Conservation (phyloP, 1,284 basidiomycete genomes). For the Rhodotorula sp. region DNA sequence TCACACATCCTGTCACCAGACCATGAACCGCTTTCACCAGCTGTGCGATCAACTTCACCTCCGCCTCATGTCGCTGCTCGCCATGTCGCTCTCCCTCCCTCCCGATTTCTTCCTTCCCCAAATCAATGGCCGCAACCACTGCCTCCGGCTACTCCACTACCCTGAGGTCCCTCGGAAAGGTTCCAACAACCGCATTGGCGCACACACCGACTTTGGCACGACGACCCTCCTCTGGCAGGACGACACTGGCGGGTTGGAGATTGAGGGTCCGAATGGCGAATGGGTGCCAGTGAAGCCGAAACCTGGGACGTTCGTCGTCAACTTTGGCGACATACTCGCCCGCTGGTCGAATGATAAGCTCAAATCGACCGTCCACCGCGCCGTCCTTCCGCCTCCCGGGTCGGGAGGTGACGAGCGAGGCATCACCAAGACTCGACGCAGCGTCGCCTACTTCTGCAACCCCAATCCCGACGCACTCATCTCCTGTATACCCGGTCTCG, state of each 20-base stretch:
- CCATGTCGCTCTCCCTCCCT: constrained; percentile 21
- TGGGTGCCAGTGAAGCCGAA: constrained; percentile 20
- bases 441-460: constrained; percentile 28
- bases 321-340: constrained; percentile 26
- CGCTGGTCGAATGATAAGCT: constrained; percentile 27
- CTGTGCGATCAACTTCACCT: constrained; percentile 25
- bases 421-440: constrained; percentile 9
- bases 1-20: neutral
- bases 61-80: constrained; percentile 25
- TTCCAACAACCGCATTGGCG: constrained; percentile 8
- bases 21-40: constrained; percentile 27
- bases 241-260: constrained; percentile 19
- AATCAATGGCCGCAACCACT: constrained; percentile 17
- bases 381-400: constrained; percentile 2
- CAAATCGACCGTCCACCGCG: constrained; percentile 25
- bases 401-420: constrained; percentile 7
- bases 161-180: constrained; percentile 7
- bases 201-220: constrained; percentile 31
- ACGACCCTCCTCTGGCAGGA: constrained; percentile 26
- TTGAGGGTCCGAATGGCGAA: constrained; percentile 15
- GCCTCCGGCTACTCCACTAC: constrained; percentile 27
- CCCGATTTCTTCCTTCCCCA: constrained; percentile 11
- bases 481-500: constrained; percentile 19
- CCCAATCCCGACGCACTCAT: constrained; percentile 20
- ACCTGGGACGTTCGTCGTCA: constrained; percentile 21